These are phyloP conservation scores for Colletotrichum orchidophilum DNA, from an alignment of 2,329 filamentous ascomycete genomes.

Conservation along the genomic window DNA sequence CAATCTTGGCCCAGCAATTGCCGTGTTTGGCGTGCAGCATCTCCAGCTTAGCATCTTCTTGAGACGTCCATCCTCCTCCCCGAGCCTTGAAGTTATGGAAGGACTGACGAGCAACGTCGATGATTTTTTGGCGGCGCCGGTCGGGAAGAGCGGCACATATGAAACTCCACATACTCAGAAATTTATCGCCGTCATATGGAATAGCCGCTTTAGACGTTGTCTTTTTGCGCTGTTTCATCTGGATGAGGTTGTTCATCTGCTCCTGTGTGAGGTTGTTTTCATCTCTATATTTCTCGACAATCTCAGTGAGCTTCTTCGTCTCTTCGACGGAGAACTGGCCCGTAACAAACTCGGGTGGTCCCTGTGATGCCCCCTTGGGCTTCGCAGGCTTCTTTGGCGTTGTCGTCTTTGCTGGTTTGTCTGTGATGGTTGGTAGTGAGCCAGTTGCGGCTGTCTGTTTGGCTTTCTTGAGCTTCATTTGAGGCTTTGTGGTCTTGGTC, in stretches of 20 bases:
- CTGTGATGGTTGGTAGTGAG: not conserved
- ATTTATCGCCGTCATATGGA: conserved; percentile 42
- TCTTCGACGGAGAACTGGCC: conserved; percentile 57
- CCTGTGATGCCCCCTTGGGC: not conserved
- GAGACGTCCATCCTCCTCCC: conserved; percentile 65
- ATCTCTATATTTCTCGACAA: conserved; percentile 55
- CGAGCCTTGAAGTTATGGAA: conserved; percentile 73
- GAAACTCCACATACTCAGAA: conserved; percentile 59
- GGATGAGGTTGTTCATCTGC: conserved; percentile 59
- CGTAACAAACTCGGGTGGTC: conserved; percentile 13
- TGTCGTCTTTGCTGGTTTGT: not conserved
- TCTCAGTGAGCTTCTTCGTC: conserved; percentile 49
- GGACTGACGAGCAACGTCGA: conserved; percentile 66
- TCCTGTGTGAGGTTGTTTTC: conserved; percentile 53
- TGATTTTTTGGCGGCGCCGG: conserved; percentile 62
- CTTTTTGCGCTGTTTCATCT: conserved; percentile 33
- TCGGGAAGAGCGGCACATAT: conserved; percentile 60
- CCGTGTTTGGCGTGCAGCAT: conserved; percentile 56
- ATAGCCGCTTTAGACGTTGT: conserved; percentile 40
- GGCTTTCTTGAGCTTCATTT: not conserved
- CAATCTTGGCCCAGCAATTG: conserved; percentile 71
- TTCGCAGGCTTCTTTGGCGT: not conserved
- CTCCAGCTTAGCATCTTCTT: conserved; percentile 65
- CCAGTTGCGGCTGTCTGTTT: not conserved
- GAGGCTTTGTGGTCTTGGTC: not conserved